Conservation (phyloP, 2,329 filamentous ascomycete species). For the Bisporella sp. region DNA sequence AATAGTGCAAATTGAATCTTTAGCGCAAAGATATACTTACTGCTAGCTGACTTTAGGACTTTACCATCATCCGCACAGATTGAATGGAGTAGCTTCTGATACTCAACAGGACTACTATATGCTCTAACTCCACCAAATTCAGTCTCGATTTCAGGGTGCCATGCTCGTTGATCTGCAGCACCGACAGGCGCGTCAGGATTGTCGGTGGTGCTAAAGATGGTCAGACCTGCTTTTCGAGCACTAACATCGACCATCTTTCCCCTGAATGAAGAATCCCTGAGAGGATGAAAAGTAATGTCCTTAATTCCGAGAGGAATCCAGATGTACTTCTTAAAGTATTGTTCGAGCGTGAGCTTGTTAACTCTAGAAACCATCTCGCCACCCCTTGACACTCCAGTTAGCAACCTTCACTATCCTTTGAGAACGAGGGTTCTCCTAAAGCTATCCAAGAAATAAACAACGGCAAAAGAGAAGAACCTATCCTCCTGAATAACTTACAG, state of each 20-base stretch:
- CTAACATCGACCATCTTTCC: conserved; percentile 15
- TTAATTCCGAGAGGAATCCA: conserved; percentile 23
- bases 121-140: conserved; percentile 30
- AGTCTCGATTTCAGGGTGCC: conserved; percentile 3
- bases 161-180: conserved; percentile 5
- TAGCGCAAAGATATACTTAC: no score
- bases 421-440: conserved; percentile 44
- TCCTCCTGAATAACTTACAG: no score
- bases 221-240: conserved; percentile 11
- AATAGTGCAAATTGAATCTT: no score
- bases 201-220: conserved; percentile 7
- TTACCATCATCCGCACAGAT: conserved; percentile 38
- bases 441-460: conserved; percentile 33
- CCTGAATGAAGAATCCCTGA: conserved; percentile 9
- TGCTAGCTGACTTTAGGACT: no score
- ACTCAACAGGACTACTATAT: conserved; percentile 33
- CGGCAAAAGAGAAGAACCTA: no score
- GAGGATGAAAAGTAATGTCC: conserved; percentile 15
- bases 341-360: conserved; percentile 13
- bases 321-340: conserved; percentile 41
- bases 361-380: conserved; percentile 41
- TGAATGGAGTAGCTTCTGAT: conserved; percentile 37
- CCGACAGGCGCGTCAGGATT: conserved; percentile 9
- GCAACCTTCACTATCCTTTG: no score
- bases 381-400: conserved; percentile 46